Base-by-base conservation (phyloP, 2,329 filamentous ascomycete genomes). In the Calcarisporium arbuscula region DNA sequence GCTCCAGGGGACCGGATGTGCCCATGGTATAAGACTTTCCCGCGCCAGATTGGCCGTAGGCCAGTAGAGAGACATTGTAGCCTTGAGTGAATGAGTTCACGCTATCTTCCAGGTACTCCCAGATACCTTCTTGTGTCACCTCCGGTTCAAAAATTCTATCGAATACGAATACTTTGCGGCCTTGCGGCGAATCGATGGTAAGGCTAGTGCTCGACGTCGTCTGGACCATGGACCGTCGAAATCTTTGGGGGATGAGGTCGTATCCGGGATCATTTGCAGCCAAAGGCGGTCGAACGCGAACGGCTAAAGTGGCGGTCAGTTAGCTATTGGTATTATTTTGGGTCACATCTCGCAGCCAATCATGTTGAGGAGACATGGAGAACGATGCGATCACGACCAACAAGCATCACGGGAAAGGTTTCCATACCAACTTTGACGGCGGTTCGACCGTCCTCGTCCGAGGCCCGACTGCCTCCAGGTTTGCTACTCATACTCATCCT, bases 1-100 rank as follows among this genome's bases (percentile, higher is more conserved):
- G 83, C 51, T 95, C 89, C 16, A 61, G 61, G 3, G 89, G 86
- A 5, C 88, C 88, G 1, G 90, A 88, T 0, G 92, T 98, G 38
- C 92, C 92, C 92, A 98, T 98, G 1, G 92, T 98, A 57, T 94
- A 96, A 4, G 90, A 96, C 65, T 98, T 98, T 49, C 92, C 92
- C 9, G 92, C 88, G 37, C 92, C 92, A 19, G 92, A 98, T 67
- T 98, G 92, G 46, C 92, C 92, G 53, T 98, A 98, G 30, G 92
- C 92, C 50, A 98, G 68, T 32, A 98, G 78, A 4, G 92, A 98
- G 39, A 98, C 92, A 76, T 98, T 98, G 74, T 96, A 98, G 35
- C 92, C 92, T 55, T 95, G 87, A 2, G 92, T 68, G 50, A 98
- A 98, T 3, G 89, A 85, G 49, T 72, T 78, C 47, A 96, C 84